Base-by-base conservation (phyloP, 2,329 filamentous ascomycete genomes). In the Cercospora sp. region DNA sequence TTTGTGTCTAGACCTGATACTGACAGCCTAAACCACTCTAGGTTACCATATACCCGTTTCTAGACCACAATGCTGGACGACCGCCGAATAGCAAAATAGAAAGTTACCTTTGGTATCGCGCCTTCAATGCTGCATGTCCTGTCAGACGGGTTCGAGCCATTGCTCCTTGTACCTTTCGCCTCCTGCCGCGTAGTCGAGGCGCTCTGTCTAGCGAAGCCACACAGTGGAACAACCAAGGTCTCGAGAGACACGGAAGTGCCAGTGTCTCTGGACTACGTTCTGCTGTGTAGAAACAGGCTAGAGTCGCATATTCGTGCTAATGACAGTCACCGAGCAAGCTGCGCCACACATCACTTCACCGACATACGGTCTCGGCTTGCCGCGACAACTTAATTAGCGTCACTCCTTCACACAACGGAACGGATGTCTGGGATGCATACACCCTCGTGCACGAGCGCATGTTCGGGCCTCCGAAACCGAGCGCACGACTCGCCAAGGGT, bases 41-140 rank as follows among this genome's bases (percentile, higher is more conserved):
- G 83, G 83, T 73, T 85, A 23, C 82, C 83, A 28, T 84, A 81
- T 74, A 81, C 82, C 20, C 79, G 83, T 61, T 85, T 85, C 73
- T 85, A 78, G 48, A 30, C 5, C 23, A 55, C 13, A 5, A 16
- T 9, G 13, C 23, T 23, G 13, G 20, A 42, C 36, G 1, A 42
- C 36, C 36, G 7, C 36, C 36, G 5, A 6, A 42, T 0, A 42
- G 3, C 36, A 7, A 42, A 42, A 42, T 42, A n/a, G 36, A 42
- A 42, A 42, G 5, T 16, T 13, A 5, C 36, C 36, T n/a, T n/a
- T 6, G 36, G 36, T 1, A n/a, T 42, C 13, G 6, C 36, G 36
- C 36, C 36, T n/a, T 42, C 36, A n/a, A 42, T 42, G 16, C 36
- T 42, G 5, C 6, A 8, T 42, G 6, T 42, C 3, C 36, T 42